These are phyloP conservation scores for Rhododendron kiyosumense DNA, from an alignment of 148 eudicot species.

Conservation along the genomic window DNA sequence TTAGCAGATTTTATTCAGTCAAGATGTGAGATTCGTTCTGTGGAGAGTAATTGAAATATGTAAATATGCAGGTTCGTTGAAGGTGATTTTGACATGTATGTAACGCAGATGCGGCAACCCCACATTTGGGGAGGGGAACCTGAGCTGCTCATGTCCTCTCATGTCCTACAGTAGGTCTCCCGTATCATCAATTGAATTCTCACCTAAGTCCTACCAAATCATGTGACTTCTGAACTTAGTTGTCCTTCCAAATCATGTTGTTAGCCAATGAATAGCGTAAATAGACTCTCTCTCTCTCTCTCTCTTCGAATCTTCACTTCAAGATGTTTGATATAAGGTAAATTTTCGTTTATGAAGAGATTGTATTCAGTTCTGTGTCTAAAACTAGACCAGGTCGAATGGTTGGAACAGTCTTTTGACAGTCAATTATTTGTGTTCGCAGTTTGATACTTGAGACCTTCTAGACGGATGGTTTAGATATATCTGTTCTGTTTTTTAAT, in stretches of 20 bases:
- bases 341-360: background rate
- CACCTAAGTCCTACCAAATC: background rate
- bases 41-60: background rate
- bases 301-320: background rate
- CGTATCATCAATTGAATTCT: background rate
- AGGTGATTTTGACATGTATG: slow-evolving; percentile 72
- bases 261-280: background rate
- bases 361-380: background rate
- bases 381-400: background rate
- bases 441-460: background rate
- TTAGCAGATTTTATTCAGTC: background rate
- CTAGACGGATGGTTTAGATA: background rate
- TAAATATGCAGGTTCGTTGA: slow-evolving; percentile 57
- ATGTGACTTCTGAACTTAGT: background rate
- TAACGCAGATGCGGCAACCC: slow-evolving; percentile 55
- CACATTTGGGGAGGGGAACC: slow-evolving; percentile 96
- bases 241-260: background rate
- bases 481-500: background rate
- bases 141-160: slow-evolving; percentile 86
- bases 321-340: background rate
- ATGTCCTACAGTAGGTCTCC: slow-evolving; percentile 65
- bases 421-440: too few species aligned
- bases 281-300: too few species aligned
- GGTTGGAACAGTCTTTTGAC: background rate
- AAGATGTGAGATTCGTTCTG: background rate